Base-by-base conservation (phyloP, 1,284 basidiomycete genomes). In the Inonotus obliquus region DNA sequence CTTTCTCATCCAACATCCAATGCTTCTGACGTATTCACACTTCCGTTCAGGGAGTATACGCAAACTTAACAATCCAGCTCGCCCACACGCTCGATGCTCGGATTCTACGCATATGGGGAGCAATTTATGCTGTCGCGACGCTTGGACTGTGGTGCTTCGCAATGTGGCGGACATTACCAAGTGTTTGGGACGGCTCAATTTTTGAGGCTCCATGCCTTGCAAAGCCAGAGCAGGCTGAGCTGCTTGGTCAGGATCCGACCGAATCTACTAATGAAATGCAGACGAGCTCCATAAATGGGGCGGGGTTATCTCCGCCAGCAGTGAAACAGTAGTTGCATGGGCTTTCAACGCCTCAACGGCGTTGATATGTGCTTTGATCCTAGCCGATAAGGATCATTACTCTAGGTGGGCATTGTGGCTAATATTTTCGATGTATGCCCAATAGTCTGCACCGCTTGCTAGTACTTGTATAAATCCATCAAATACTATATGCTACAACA, bases 31-130 rank as follows among this genome's bases (percentile, higher is more conserved):
- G n/a, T n/a, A n/a, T n/a, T n/a, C n/a, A n/a, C n/a, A n/a, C n/a
- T n/a, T n/a, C n/a, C n/a, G n/a, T 45, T 21, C 37, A 83, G 82
- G 79, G 84, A 23, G 86, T 87, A 0, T 89, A 86, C 60, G 83
- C 86, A 1, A 84, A 84, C 39, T 76, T 86, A 1, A 86, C 86
- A 0, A 79, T 86, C 17, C 73, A 75, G 23, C 74, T 91, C 0
- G 79, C 78, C 0, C 64, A 63, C 1, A 76, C 79, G 23, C 79
- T 90, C 60, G 77, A 85, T 35, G 79, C 78, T 0, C 68, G 69
- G 1, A 82, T 85, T 70, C 79, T 83, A 69, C 78, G 75, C 54
- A 75, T 83, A 13, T 77, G 81, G 63, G 86, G 84, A 2, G 74
- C 83, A 1, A 77, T 83, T 6, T 80, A 86, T 55, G 78, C 83